phyloP scores from a whole-genome alignment of 2,329 filamentous ascomycete genomes.

The Monosporascus sp. region DNA sequence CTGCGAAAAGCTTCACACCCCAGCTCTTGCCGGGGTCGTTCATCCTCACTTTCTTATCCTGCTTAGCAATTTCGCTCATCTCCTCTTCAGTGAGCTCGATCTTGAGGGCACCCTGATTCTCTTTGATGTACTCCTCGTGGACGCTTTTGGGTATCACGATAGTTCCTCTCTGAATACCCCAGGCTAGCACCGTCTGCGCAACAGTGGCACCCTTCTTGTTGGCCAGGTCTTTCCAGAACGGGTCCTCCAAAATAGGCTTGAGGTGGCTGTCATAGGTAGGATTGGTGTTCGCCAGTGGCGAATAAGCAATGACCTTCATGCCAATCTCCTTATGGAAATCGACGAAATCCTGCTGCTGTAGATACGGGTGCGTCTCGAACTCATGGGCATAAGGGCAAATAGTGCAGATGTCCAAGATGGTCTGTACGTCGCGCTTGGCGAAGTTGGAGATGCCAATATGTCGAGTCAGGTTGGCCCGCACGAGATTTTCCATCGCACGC shows the following conservation, averaged over 20 bases:
- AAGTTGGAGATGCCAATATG: conserved; percentile 63
- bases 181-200: conserved; percentile 41
- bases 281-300: conserved; percentile 48
- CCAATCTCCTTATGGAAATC: conserved; percentile 38
- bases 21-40: conserved; percentile 33
- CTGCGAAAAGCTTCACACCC: conserved; percentile 34
- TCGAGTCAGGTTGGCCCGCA: conserved; percentile 45
- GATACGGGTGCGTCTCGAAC: conserved; percentile 48
- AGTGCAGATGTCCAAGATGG: conserved; percentile 34
- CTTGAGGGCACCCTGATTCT: conserved; percentile 47
- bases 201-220: conserved; percentile 34
- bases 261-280: conserved; percentile 36
- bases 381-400: conserved; percentile 54
- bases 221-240: conserved; percentile 34
- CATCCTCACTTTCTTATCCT: conserved; percentile 29
- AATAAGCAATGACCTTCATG: conserved; percentile 40
- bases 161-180: conserved; percentile 42
- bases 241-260: conserved; percentile 34
- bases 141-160: conserved; percentile 47
- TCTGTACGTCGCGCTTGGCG: conserved; percentile 32
- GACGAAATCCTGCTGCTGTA: conserved; percentile 45
- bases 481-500: conserved; percentile 52
- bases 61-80: conserved; percentile 24
- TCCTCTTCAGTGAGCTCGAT: conserved; percentile 35
- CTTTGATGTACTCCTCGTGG: conserved; percentile 34